These are phyloP conservation scores for Tilletia horrida DNA, from an alignment of 1,284 basidiomycete species.

Conservation along the genomic window DNA sequence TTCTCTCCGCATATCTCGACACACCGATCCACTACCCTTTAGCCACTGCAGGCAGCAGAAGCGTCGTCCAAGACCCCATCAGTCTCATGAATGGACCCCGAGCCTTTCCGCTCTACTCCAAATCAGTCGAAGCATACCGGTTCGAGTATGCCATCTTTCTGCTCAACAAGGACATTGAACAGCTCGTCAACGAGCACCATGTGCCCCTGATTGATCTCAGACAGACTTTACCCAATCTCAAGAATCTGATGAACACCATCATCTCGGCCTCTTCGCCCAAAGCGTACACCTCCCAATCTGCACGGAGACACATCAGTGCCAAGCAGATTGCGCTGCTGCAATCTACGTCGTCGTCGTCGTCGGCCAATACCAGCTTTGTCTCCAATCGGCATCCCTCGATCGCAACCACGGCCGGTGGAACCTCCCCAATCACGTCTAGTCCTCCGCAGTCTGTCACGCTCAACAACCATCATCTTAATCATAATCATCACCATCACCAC, in stretches of 20 bases:
- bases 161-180: conserved; percentile 92
- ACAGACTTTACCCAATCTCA: conserved; percentile 92
- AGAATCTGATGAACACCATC: conserved; percentile 67
- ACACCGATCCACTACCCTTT: conserved; percentile 47
- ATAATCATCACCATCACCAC: conserved; percentile 6
- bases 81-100: conserved; percentile 50
- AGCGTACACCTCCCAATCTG: neutral
- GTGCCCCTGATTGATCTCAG: conserved; percentile 78
- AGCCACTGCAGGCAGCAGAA: conserved; percentile 43
- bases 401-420: neutral
- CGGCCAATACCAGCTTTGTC: neutral
- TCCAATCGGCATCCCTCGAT: neutral
- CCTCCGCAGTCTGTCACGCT: neutral
- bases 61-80: conserved; percentile 47
- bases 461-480: too few species aligned
- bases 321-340: neutral
- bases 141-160: conserved; percentile 98
- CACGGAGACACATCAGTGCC: conserved; percentile 8
- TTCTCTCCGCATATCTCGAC: conserved; percentile 43
- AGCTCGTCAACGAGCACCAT: conserved; percentile 45
- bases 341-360: neutral
- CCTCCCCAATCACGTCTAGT: neutral
- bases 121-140: conserved; percentile 88
- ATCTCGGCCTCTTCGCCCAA: conserved; percentile 14
- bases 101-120: conserved; percentile 74